A percentile compares a stretch with the other conserved stretches of the same genome.
Conservation (phyloP, 164 flowering plant species). For the Cinnamomum chago region DNA sequence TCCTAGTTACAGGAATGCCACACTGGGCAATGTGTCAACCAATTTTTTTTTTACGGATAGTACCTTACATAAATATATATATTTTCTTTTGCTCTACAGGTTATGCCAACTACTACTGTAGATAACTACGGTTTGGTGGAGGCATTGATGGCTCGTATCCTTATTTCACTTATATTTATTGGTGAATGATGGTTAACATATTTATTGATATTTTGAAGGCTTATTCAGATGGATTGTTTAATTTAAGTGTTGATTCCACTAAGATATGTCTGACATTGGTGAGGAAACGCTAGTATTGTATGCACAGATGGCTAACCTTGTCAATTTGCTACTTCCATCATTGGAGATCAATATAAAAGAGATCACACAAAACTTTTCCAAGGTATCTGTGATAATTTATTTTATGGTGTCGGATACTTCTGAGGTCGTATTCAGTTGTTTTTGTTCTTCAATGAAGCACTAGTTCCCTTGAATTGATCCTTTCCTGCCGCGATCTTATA, state of each 20-base stretch:
- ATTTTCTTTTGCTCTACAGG: slow-evolving; percentile 31
- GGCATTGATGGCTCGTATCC: slow-evolving; percentile 93
- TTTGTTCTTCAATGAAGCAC: background rate
- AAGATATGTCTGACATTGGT: slow-evolving; percentile 75
- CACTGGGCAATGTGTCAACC: background rate
- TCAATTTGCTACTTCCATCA: slow-evolving; percentile 65
- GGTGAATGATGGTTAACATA: background rate
- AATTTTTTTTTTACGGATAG: too few relatives aligned
- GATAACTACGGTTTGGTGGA: slow-evolving; percentile 75
- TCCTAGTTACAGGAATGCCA: background rate
- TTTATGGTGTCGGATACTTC: background rate
- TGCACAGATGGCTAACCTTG: slow-evolving; percentile 98
- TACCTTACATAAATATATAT: background rate
- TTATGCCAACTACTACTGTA: slow-evolving; percentile 44
- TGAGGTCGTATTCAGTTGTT: background rate
- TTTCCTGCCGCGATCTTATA: background rate
- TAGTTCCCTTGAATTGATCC: background rate
- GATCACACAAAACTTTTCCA: slow-evolving; percentile 83
- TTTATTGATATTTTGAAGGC: background rate
- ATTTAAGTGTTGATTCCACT: slow-evolving; percentile 18
- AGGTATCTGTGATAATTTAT: slow-evolving; percentile 36
- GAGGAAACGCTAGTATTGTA: slow-evolving; percentile 77
- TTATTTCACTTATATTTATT: slow-evolving; percentile 14
- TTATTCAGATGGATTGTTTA: slow-evolving; percentile 13
- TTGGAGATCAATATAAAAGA: slow-evolving; percentile 64